Evolutionary conservation across 139 green algal genomes (phyloP).

Genomic region (Tetradesmus obliquus): DNA sequence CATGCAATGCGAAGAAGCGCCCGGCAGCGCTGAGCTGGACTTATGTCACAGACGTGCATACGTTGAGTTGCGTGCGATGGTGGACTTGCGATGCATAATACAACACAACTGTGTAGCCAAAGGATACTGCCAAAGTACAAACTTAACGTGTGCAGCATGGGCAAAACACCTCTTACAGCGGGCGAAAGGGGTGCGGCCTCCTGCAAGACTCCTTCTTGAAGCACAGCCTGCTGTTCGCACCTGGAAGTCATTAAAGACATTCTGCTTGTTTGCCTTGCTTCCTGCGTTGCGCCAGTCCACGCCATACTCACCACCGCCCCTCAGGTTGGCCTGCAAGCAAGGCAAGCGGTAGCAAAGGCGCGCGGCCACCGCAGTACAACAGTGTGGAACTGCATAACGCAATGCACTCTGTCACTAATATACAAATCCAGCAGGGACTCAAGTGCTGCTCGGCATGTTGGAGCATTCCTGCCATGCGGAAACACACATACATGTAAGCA

Average conservation of each 20-base stretch:
- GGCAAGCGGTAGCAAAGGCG: not conserved
- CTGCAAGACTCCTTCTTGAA: too few species aligned
- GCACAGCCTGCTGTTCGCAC: conserved; percentile 33
- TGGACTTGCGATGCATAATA: not conserved
- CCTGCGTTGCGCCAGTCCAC: conserved; percentile 88
- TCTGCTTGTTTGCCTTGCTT: conserved; percentile 83
- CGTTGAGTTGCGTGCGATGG: too few species aligned
- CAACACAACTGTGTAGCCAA: too few species aligned
- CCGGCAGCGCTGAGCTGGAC: not conserved
- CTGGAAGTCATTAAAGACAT: conserved; percentile 84
- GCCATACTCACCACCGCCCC: conserved; percentile 95
- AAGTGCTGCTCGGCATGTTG: too few species aligned
- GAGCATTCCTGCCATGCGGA: too few species aligned
- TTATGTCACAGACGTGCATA: not conserved
- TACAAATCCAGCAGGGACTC: too few species aligned
- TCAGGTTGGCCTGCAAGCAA: conserved; percentile 76
- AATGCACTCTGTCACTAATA: not conserved
- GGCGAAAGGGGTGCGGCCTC: too few species aligned
- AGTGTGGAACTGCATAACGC: not conserved
- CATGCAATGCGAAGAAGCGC: not conserved
- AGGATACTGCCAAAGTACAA: not conserved
- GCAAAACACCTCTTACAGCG: not conserved
- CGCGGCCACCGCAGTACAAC: too few species aligned
- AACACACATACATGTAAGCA: too few species aligned
- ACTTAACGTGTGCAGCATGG: not conserved